These are phyloP conservation scores for Penicillium palitans DNA, from an alignment of 2,329 filamentous ascomycete species.

Conservation along the genomic window DNA sequence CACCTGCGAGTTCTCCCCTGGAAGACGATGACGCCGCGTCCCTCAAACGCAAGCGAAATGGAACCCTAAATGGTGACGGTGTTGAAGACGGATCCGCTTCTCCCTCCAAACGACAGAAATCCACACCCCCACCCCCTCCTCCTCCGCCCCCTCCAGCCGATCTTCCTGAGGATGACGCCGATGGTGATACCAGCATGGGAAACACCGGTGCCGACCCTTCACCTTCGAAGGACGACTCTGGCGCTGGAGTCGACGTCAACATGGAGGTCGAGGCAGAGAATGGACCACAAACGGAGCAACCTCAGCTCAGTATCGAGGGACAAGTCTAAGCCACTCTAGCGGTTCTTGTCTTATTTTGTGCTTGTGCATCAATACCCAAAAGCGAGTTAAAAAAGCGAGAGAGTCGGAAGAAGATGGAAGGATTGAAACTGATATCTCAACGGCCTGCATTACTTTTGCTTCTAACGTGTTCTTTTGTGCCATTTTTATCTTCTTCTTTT, in stretches of 20 bases:
- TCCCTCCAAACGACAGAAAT: slow-evolving; percentile 58
- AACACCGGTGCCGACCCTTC: slow-evolving; percentile 8
- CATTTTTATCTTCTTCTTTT: slow-evolving; percentile 4
- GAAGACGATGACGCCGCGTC: slow-evolving; percentile 43
- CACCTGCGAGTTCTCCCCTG: slow-evolving; percentile 49
- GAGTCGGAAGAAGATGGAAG: neutral
- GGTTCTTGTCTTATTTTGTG: neutral
- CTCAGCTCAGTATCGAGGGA: slow-evolving; percentile 30
- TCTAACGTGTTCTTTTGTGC: slow-evolving; percentile 9
- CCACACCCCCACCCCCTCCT: slow-evolving; percentile 41
- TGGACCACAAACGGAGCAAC: slow-evolving; percentile 10
- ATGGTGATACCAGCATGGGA: slow-evolving; percentile 15
- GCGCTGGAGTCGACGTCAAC: neutral
- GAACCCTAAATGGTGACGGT: slow-evolving; percentile 8
- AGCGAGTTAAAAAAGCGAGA: slow-evolving; percentile 4
- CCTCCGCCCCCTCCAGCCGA: slow-evolving; percentile 36
- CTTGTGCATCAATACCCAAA: slow-evolving; percentile 12
- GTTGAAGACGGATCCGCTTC: slow-evolving; percentile 35
- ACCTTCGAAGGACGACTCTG: neutral
- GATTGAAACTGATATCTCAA: slow-evolving; percentile 2
- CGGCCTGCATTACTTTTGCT: slow-evolving; percentile 2
- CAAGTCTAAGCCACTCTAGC: slow-evolving; percentile 15
- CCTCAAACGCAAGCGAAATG: slow-evolving; percentile 24
- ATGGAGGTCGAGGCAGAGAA: slow-evolving; percentile 6
- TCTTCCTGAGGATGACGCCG: slow-evolving; percentile 14